These are phyloP conservation scores for Climacium dendroides DNA, from an alignment of 225 moss, liverwort and hornwort species.

Conservation along the genomic window DNA sequence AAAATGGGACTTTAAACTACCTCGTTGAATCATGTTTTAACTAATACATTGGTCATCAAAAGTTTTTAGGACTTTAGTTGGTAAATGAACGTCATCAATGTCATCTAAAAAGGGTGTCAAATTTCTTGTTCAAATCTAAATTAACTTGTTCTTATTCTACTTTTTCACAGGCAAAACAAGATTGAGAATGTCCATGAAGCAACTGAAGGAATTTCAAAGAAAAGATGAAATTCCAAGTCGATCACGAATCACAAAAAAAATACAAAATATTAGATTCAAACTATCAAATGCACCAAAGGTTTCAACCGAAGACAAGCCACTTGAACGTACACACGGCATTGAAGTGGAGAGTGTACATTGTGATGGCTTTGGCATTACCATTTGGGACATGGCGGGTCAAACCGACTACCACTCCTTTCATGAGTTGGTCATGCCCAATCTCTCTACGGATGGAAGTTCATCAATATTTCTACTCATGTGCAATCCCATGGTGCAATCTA, in stretches of 20 bases:
- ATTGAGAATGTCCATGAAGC: not conserved
- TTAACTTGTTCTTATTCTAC: accelerated
- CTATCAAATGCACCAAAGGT: accelerated
- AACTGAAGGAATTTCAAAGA: not conserved
- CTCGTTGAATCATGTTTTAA: accelerated
- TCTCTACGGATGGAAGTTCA: not conserved
- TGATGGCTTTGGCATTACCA: not conserved
- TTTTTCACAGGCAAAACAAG: not conserved
- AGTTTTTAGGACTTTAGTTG: not conserved
- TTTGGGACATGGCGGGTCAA: not conserved
- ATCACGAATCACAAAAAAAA: accelerated
- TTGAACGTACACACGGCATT: not conserved
- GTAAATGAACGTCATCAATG: not conserved
- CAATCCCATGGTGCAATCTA: not conserved
- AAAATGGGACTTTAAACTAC: too few relatives aligned
- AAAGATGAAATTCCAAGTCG: not conserved
- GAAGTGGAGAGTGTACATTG: not conserved
- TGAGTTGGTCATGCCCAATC: not conserved
- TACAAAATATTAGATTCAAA: accelerated
- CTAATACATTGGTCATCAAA: not conserved
- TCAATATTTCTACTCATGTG: not conserved
- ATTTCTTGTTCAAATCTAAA: not conserved
- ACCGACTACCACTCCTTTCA: not conserved
- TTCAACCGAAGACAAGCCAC: accelerated
- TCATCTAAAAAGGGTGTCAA: accelerated